phyloP scores from a whole-genome alignment of 2,329 filamentous ascomycete genomes.

The Hypoxylon sp. region DNA sequence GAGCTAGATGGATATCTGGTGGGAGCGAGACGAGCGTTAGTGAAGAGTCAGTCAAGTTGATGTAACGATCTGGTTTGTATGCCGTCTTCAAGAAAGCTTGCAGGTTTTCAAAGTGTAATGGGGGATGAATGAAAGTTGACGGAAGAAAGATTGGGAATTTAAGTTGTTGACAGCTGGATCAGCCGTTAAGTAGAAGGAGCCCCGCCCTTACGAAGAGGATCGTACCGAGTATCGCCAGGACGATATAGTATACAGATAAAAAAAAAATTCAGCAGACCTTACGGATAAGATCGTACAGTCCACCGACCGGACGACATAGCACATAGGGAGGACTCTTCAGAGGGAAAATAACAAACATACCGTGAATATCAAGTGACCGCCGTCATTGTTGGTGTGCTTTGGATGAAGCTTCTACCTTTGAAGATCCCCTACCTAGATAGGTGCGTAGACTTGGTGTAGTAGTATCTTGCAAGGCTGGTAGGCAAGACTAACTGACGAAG shows the following conservation, averaged over 20 bases:
- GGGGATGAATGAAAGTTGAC: not conserved
- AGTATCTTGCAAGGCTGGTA: not conserved
- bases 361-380: not conserved
- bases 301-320: too few relatives aligned
- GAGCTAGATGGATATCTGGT: not conserved
- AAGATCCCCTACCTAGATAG: not conserved
- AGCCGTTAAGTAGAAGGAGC: not conserved
- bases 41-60: not conserved
- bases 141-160: not conserved
- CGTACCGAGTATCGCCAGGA: not conserved
- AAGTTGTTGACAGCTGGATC: not conserved
- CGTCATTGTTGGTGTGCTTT: not conserved
- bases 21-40: not conserved
- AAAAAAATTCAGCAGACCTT: too few relatives aligned
- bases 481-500: not conserved
- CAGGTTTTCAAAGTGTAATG: not conserved
- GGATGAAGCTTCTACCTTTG: not conserved
- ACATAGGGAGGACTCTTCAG: too few relatives aligned
- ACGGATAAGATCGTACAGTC: too few relatives aligned
- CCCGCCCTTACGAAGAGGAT: not conserved
- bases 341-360: not conserved
- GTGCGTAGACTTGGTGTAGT: not conserved
- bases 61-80: not conserved
- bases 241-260: not conserved
- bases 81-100: not conserved